Evolutionary conservation across 495 filamentous ascomycete genomes (phyloP), one percentile per base, ranked within the genome.

Genomic region (Podospora fimiseda): DNA sequence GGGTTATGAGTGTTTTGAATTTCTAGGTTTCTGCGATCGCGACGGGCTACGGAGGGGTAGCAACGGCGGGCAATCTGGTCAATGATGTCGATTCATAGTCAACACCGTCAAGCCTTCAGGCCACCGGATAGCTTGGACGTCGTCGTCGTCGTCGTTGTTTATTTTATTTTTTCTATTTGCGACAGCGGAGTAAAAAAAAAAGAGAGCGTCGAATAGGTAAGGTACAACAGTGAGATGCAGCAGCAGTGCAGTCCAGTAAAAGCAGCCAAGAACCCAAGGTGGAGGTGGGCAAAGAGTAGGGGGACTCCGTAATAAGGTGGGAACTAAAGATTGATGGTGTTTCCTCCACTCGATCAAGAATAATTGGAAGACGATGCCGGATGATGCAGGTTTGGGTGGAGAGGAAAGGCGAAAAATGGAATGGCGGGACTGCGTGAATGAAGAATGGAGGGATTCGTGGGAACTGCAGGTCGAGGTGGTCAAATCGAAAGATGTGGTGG

Each of bases 81-180:
- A 69, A 52, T 65, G 61, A 22, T 60, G 66, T 40, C 61, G 50
- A 69, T 60, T 69, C 66, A 69, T 69, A 65, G 63, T 67, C 66
- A 53, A 53, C 61, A 48, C 36, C 51, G 49, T 42, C 48, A 56
- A 57, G 50, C 56, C 54, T 47, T 48, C 40, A 46, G 57, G 60
- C 48, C 56, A 53, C 50, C 47, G n/a, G 9, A 42, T 47, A 18
- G 30, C 45, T 49, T 24, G 43, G 27, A 6, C 27, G 27, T 33
- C 27, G 27, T 5, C 27, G 27, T 11, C 27, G 27, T 33, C 27
- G 27, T 33, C 27, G 6, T 33, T 33, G 27, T n/a, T n/a, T n/a
- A n/a, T n/a, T n/a, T n/a, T n/a, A n/a, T n/a, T n/a, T n/a, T n/a
- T n/a, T n/a, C n/a, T n/a, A n/a, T n/a, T n/a, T n/a, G n/a, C n/a